A percentile compares a stretch with the other conserved stretches of the same genome.
These are phyloP conservation scores for Botrytis pseudocinerea DNA, from an alignment of 2,329 filamentous ascomycete genomes.

Conservation along the genomic window DNA sequence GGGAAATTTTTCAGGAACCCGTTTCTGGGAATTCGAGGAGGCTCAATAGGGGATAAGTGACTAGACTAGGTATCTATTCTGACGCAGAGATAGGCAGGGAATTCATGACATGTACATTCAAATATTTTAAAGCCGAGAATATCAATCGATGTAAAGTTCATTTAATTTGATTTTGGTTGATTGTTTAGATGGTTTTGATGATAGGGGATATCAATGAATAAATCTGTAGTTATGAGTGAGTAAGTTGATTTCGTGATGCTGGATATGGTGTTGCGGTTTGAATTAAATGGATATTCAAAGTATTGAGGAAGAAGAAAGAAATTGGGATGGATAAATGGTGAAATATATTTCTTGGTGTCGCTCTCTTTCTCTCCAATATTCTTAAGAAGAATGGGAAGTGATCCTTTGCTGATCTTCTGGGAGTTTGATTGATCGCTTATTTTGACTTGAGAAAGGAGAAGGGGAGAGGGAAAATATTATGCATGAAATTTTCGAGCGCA, in stretches of 20 bases:
- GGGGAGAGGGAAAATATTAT: neutral
- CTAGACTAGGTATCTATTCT: neutral
- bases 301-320: neutral
- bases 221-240: neutral
- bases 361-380: neutral
- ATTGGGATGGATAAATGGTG: neutral
- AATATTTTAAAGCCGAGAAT: neutral
- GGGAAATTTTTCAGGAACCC: neutral
- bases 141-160: neutral
- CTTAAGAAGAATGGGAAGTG: neutral
- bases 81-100: neutral
- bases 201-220: neutral
- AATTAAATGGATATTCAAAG: neutral
- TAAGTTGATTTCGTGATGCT: neutral
- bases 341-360: neutral
- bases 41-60: neutral
- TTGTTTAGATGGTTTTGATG: neutral
- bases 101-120: rapidly evolving
- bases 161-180: neutral
- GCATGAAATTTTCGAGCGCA: neutral
- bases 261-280: neutral
- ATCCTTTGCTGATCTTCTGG: neutral
- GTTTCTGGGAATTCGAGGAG: no score
- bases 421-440: neutral
- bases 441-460: neutral